Evolutionary conservation across 1,139 yeast species (phyloP).

Genomic region (Pichia sp.): DNA sequence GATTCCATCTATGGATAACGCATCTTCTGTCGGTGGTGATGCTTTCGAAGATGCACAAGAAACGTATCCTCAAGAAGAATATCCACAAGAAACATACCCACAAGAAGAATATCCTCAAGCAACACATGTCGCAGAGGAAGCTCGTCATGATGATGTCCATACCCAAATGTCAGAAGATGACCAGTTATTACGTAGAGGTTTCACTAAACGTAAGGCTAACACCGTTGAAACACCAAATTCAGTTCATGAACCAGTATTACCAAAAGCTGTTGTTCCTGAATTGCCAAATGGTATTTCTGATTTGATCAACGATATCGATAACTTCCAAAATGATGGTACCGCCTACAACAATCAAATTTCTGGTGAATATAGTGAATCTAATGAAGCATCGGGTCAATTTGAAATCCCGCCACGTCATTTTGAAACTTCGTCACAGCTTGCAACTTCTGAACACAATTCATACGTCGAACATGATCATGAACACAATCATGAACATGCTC

Average conservation of each 20-base stretch:
- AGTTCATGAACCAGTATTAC: not conserved
- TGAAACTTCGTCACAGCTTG: slow-evolving; percentile 1
- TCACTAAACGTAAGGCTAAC: slow-evolving; percentile 24
- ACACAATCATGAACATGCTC: slow-evolving; percentile 11
- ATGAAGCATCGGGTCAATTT: not conserved
- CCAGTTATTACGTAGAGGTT: slow-evolving; percentile 10
- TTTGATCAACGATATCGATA: slow-evolving; percentile 11
- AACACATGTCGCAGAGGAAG: slow-evolving; percentile 10
- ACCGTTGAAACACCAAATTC: slow-evolving; percentile 20
- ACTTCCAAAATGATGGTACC: not conserved
- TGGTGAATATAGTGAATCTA: not conserved
- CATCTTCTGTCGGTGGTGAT: too few relatives aligned
- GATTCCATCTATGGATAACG: too few relatives aligned
- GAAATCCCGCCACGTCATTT: slow-evolving; percentile 15
- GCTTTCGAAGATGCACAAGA: too few relatives aligned
- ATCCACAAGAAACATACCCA: too few relatives aligned
- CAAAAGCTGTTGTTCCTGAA: slow-evolving; percentile 2
- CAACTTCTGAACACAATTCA: not conserved
- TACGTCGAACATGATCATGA: not conserved
- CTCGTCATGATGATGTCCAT: slow-evolving; percentile 23
- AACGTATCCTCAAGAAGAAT: too few relatives aligned
- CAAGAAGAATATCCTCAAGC: too few relatives aligned
- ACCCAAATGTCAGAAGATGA: slow-evolving; percentile 18
- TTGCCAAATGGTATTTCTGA: slow-evolving; percentile 4
- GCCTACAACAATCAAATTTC: not conserved